Evolutionary conservation across 768 basidiomycete genomes (phyloP).

Genomic region (Xerocomus spinulosus): DNA sequence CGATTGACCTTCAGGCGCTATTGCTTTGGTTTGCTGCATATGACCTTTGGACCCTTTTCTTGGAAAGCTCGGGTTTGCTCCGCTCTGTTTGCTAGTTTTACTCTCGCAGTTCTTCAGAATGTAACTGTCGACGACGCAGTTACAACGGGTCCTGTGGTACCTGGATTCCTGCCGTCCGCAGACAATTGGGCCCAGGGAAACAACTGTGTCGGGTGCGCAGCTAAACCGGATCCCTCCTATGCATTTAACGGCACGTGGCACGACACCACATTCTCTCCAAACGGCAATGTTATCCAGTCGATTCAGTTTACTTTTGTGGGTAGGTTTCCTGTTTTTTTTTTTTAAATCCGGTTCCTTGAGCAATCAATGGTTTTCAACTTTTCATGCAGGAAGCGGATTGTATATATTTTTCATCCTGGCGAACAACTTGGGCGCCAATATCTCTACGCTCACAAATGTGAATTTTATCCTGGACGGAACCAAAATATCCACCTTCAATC

Average conservation of each 20-base stretch:
- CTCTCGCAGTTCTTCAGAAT: constrained; percentile 10
- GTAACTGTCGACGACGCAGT: constrained; percentile 15
- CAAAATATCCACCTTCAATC: not conserved
- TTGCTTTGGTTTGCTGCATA: too few species aligned
- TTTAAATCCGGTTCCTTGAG: too few species aligned
- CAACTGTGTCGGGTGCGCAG: not conserved
- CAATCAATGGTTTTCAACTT: not conserved
- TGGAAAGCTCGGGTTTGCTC: too few species aligned
- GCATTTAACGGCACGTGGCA: constrained; percentile 18
- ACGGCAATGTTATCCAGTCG: not conserved
- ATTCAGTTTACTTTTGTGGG: too few species aligned
- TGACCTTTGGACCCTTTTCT: too few species aligned
- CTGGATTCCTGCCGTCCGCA: constrained; percentile 8
- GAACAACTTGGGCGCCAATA: not conserved
- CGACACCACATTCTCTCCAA: constrained; percentile 1
- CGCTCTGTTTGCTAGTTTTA: not conserved
- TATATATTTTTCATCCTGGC: constrained; percentile 17
- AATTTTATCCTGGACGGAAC: constrained; percentile 7
- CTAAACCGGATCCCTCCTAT: not conserved
- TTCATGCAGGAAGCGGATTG: constrained; percentile 8
- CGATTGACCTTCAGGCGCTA: too few species aligned
- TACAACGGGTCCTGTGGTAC: constrained; percentile 5
- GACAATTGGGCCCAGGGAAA: constrained; percentile 4
- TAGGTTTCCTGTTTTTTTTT: not conserved
- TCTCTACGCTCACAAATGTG: not conserved